phyloP scores from a whole-genome alignment of 2,329 filamentous ascomycete species.

The Pseudopyrenochaeta lycopersici region DNA sequence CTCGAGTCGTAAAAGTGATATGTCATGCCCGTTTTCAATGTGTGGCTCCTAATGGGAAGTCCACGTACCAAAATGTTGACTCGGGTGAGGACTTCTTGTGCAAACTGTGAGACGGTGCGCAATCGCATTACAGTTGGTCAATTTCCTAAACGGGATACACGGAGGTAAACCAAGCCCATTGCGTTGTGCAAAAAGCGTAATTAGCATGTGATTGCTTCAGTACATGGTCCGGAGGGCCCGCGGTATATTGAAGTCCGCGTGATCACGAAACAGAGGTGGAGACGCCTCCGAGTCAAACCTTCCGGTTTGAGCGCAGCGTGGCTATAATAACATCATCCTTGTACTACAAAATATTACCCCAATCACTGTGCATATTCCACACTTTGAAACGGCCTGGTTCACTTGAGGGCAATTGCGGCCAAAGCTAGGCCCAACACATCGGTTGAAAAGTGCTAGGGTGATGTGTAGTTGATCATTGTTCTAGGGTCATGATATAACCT shows the following conservation, averaged over 20 bases:
- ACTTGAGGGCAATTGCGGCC: no score
- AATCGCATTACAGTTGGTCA: not conserved
- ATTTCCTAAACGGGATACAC: no score
- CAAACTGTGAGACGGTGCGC: constrained; percentile 12
- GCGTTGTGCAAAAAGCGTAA: not conserved
- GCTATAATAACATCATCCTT: constrained; percentile 15
- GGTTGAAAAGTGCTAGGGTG: no score
- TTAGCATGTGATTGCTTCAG: not conserved
- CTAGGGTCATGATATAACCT: no score
- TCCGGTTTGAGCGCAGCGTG: constrained; percentile 21
- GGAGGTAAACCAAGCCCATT: no score
- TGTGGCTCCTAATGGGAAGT: no score
- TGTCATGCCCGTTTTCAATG: no score
- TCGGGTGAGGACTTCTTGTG: constrained; percentile 1
- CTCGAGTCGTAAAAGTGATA: no score
- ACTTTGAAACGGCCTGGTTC: no score
- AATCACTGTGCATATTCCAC: no score
- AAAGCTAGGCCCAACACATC: no score
- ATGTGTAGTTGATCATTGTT: no score
- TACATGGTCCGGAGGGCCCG: not conserved
- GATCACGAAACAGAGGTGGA: not conserved
- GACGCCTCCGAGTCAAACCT: not conserved
- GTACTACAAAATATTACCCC: constrained; percentile 12
- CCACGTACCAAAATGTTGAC: constrained; percentile 10
- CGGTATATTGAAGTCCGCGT: not conserved